These are phyloP conservation scores for Penicillium mononematosum DNA, from an alignment of 495 filamentous ascomycete genomes.

Conservation along the genomic window DNA sequence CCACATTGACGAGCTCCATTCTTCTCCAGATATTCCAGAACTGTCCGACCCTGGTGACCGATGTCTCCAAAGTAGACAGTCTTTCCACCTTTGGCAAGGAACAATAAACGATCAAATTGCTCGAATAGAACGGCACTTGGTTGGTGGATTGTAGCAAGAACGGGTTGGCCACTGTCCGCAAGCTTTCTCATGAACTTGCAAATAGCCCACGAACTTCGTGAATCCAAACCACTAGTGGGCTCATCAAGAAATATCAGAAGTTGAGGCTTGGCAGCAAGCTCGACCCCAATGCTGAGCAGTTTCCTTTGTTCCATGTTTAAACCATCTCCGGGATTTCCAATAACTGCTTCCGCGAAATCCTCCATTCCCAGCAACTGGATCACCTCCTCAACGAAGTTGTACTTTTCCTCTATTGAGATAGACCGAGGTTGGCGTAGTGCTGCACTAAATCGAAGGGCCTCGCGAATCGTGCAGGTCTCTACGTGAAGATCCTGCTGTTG, in stretches of 20 bases:
- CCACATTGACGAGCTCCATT: conserved; percentile 72
- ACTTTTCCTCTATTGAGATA: conserved; percentile 47
- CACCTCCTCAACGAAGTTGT: conserved; percentile 51
- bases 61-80: conserved; percentile 93
- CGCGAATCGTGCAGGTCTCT: conserved; percentile 73
- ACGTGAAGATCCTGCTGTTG: conserved; percentile 93
- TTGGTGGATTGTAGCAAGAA: conserved; percentile 94
- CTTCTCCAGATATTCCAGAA: conserved; percentile 74
- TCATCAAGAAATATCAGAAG: conserved; percentile 95
- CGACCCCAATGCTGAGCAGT: conserved; percentile 85
- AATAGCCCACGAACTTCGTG: conserved; percentile 84
- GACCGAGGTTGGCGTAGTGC: conserved; percentile 72
- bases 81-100: conserved; percentile 75
- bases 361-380: conserved; percentile 54
- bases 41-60: conserved; percentile 66
- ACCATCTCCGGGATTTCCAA: conserved; percentile 51
- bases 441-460: conserved; percentile 51
- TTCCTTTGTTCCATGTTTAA: conserved; percentile 94
- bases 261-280: conserved; percentile 84
- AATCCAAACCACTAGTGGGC: conserved; percentile 83
- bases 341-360: conserved; percentile 45
- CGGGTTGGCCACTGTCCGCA: conserved; percentile 81
- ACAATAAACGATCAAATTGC: conserved; percentile 85
- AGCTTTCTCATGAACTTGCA: conserved; percentile 79
- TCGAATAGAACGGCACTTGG: conserved; percentile 89